Base-by-base conservation (phyloP, 495 filamentous ascomycete genomes). In the Zalerion maritima region DNA sequence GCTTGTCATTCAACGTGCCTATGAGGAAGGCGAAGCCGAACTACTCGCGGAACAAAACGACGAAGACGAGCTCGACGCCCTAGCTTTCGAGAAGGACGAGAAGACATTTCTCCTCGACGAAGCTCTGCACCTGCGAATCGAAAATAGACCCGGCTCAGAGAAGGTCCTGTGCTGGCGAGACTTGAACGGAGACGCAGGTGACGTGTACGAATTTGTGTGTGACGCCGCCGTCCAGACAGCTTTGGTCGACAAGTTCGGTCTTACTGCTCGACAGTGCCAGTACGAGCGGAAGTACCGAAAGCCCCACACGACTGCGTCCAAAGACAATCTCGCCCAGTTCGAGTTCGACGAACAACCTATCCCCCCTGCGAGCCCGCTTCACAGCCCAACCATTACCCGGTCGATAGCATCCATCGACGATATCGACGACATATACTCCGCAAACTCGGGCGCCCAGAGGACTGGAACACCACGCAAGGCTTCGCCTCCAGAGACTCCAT, bases 131-230 rank as follows among this genome's bases (percentile, higher is more conserved):
- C 86, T 97, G 41, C 75, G 86, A 14, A 78, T 77, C 4, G 78
- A 87, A 38, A 69, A 77, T 31, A 67, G 85, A 30, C 75, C 82
- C 26, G 72, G 73, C 10, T 75, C 74, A 14, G 74, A 81, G 34
- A 82, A 75, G 45, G 75, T 96, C 5, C 67, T 97, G 34, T 85
- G 85, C 23, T 97, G 89, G 89, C 74, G 82, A 25, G 89, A 96
- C 48, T 54, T 94, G 40, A 93, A 83, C 48, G 89, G 89, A 21
- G 91, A 96, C 61, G 61, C 71, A 4, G 87, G 85, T 18, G 89
- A 97, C 49, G 67, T 96, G 9, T 96, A 80, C 60, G 87, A 97
- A 52, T 96, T 96, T 43, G 78, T 96, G 37, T 96, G 87, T 55
- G 91, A 94, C 50, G 47, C 57, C 6, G 69, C 69, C 15, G 71